A percentile compares a stretch with the other conserved stretches of the same genome.
Conservation (phyloP, 2,329 filamentous ascomycete genomes). For the Aspergillus sp. region DNA sequence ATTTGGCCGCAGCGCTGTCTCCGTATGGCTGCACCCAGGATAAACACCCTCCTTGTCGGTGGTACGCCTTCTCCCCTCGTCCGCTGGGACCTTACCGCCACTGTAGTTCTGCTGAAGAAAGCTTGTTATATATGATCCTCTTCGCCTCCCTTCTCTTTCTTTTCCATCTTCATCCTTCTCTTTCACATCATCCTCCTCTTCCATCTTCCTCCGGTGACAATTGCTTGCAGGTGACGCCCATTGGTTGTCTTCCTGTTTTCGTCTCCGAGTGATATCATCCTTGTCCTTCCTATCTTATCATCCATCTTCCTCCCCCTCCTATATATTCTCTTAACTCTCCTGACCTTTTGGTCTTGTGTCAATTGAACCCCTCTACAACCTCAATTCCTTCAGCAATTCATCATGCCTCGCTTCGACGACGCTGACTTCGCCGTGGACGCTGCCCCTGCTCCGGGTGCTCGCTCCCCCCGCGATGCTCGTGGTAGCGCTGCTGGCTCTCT, state of each 20-base stretch:
- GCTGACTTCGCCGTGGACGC: conserved; percentile 53
- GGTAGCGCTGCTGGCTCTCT: conserved; percentile 31
- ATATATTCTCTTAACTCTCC: conserved; percentile 1
- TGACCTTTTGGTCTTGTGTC: background rate
- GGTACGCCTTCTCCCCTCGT: conserved; percentile 1
- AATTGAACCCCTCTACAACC: background rate
- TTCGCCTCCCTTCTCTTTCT: conserved; percentile 10
- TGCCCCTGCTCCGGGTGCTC: conserved; percentile 21
- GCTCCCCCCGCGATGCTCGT: conserved; percentile 31
- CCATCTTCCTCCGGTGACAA: conserved; percentile 3
- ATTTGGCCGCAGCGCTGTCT: background rate
- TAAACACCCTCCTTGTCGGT: conserved; percentile 9
- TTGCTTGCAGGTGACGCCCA: background rate
- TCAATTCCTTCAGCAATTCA: conserved; percentile 29
- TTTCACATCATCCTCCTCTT: background rate
- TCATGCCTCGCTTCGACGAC: conserved; percentile 63
- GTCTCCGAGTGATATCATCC: conserved; percentile 21
- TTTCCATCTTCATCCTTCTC: conserved; percentile 11
- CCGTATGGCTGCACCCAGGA: conserved; percentile 20
- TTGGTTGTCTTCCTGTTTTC: background rate
- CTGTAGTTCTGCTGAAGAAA: conserved; percentile 10
- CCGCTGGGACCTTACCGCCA: conserved; percentile 18
- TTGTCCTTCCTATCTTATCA: conserved; percentile 7
- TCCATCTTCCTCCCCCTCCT: background rate
- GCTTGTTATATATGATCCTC: conserved; percentile 1